These are phyloP conservation scores for Fusarium poae DNA, from an alignment of 2,329 filamentous ascomycete species.

Conservation along the genomic window DNA sequence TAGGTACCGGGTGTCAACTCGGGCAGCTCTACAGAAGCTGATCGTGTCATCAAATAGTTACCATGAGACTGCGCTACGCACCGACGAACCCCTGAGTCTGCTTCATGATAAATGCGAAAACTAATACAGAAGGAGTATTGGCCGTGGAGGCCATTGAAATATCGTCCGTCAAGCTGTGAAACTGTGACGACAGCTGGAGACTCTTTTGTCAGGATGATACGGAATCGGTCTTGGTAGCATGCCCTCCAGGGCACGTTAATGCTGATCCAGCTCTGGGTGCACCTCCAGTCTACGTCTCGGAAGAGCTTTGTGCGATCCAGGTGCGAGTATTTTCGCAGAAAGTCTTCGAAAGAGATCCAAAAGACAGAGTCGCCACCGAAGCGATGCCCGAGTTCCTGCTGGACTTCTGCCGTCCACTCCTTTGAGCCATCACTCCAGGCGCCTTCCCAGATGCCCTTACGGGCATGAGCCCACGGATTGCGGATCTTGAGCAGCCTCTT, in stretches of 20 bases:
- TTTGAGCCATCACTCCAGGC: too few species aligned
- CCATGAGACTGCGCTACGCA: not conserved
- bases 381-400: too few species aligned
- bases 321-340: slow-evolving; percentile 5
- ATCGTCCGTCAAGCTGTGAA: slow-evolving; percentile 5
- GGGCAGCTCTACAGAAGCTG: not conserved
- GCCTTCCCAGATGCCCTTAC: too few species aligned
- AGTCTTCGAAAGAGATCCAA: too few species aligned
- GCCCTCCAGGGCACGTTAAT: slow-evolving; percentile 4
- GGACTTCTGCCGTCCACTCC: too few species aligned
- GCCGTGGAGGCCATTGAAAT: slow-evolving; percentile 4
- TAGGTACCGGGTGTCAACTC: not conserved
- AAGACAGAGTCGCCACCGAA: too few species aligned
- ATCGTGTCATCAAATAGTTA: not conserved
- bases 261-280: slow-evolving; percentile 8
- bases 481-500: too few species aligned
- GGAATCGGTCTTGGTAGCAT: slow-evolving; percentile 1
- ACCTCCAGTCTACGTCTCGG: not conserved
- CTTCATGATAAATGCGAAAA: not conserved
- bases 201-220: slow-evolving; percentile 1
- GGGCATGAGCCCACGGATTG: too few species aligned
- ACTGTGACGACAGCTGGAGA: not conserved
- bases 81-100: not conserved
- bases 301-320: slow-evolving; percentile 7
- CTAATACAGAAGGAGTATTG: not conserved